phyloP scores from a whole-genome alignment of 2,329 filamentous ascomycete species.

The Pseudogymnoascus verrucosus region DNA sequence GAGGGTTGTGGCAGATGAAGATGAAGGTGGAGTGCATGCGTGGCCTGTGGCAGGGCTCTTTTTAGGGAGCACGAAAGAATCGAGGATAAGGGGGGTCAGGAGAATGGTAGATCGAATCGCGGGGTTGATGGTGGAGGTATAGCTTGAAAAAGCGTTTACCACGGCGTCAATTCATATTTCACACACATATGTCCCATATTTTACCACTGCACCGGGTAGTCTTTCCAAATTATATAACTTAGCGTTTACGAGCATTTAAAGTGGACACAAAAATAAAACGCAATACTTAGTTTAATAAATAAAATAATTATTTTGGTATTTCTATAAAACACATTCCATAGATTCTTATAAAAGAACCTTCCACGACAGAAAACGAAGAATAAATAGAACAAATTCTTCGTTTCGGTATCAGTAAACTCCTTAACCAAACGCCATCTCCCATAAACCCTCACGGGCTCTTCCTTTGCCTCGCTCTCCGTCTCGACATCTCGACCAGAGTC shows the following conservation, averaged over 20 bases:
- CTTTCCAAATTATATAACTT: no score
- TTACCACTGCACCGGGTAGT: neutral
- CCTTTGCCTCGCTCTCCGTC: neutral
- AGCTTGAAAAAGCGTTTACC: neutral
- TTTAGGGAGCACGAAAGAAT: conserved; percentile 38
- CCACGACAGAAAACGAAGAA: conserved; percentile 13
- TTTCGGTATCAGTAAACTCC: neutral
- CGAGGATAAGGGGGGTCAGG: conserved; percentile 45
- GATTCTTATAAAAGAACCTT: no score
- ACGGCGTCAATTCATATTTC: neutral
- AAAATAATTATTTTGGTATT: neutral
- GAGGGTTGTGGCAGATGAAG: conserved; percentile 45
- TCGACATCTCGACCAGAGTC: neutral
- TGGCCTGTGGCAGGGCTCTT: conserved; percentile 69
- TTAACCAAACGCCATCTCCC: neutral
- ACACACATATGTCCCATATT: neutral
- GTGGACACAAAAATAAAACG: neutral
- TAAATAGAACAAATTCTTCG: conserved; percentile 14
- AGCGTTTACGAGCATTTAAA: neutral
- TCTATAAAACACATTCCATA: no score
- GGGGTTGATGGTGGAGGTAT: neutral
- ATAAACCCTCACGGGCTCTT: neutral
- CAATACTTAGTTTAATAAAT: neutral
- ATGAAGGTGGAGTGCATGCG: conserved; percentile 64
- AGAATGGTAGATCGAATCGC: conserved; percentile 29